Base-by-base conservation (phyloP, 176 grass and related monocot genomes). In the Rhipidocladum racemiflorum region DNA sequence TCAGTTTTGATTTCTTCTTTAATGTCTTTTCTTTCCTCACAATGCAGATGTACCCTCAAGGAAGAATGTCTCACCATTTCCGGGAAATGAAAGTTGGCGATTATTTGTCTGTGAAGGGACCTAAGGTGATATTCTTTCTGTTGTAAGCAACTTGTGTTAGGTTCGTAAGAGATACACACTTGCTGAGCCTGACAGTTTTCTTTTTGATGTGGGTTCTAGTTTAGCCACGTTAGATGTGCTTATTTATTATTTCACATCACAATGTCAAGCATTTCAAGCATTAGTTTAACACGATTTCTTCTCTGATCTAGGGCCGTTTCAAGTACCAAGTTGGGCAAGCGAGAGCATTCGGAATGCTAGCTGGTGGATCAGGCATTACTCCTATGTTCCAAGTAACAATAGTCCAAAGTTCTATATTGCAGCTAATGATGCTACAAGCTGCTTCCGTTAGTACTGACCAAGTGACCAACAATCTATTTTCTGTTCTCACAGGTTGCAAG, bases 21-120 rank as follows among this genome's bases (percentile, higher is more conserved):
- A 67, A 61, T 61, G 42, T 49, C 49, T 80, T 82, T 55, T 0
- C 15, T 60, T 60, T 73, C 36, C 44, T 54, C 64, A 7, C 34
- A 32, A 49, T 80, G 34, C 38, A 99, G 96, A 99, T 99, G 96
- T 99, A 99, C 87, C 90, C 88, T 79, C 96, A 99, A 91, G 96
- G 96, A 82, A 99, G 96, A 90, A 99, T 99, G 96, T 99, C 96
- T 38, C 96, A 99, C 80, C 96, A 99, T 89, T 99, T 99, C 61
- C 96, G 92, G 61, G 92, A 99, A 86, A 90, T 99, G 92, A 87
- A 90, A 79, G 90, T 93, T 81, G 96, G 92, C 24, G 96, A 99
- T 69, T 95, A 88, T 84, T 48, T 99, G 48, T 93, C 96, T 44
- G 96, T 95, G 32, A 99, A 95, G 77, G 96, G 92, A 50, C 92